phyloP scores from a whole-genome alignment of 345 rosid species.

The Salix udensis region DNA sequence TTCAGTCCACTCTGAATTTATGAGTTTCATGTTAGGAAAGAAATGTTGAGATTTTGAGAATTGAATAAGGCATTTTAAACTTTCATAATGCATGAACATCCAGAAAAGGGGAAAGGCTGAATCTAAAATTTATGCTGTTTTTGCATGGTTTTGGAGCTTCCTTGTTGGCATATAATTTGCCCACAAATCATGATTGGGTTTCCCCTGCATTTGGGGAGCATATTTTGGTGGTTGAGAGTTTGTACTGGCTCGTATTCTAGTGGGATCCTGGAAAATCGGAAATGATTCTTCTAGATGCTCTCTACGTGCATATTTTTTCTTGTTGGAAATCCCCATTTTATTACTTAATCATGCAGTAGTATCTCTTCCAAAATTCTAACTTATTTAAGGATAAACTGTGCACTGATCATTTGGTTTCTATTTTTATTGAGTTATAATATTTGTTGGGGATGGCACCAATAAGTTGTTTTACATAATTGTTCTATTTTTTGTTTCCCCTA shows the following conservation, averaged over 20 bases:
- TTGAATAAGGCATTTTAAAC: background rate
- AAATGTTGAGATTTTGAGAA: background rate
- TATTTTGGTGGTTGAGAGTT: background rate
- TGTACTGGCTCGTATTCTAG: background rate
- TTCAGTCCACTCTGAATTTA: background rate
- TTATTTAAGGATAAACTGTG: background rate
- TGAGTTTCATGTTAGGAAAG: background rate
- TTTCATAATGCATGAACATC: background rate
- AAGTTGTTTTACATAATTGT: slow-evolving; percentile 3
- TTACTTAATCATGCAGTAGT: background rate
- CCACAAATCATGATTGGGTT: background rate
- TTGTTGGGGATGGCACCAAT: background rate
- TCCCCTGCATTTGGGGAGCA: background rate
- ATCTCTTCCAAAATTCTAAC: background rate
- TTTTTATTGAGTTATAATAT: slow-evolving; percentile 25
- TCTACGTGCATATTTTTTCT: background rate
- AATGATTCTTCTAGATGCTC: background rate
- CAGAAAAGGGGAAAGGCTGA: background rate
- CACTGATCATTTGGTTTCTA: slow-evolving; percentile 9
- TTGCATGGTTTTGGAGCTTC: background rate
- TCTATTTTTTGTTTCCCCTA: slow-evolving; percentile 13
- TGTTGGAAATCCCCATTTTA: background rate
- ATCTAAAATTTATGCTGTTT: background rate
- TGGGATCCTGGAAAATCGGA: background rate
- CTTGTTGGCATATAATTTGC: background rate